Evolutionary conservation across 257 asterid species (phyloP).

Genomic region (Nicotiana paniculata): DNA sequence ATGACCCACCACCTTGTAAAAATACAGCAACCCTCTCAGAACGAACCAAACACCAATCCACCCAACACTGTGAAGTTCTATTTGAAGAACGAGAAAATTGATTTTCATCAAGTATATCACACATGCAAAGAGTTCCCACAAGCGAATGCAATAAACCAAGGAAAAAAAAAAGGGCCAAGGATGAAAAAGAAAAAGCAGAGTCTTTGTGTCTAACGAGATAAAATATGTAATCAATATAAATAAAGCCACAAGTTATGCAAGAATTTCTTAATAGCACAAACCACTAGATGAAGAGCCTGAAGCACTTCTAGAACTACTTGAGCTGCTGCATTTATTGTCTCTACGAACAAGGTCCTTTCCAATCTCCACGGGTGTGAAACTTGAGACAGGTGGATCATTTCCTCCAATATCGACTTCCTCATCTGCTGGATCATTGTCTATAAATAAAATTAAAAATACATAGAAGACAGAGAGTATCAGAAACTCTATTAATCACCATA

Average conservation of each 20-base stretch:
- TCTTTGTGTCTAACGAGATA: too few relatives aligned
- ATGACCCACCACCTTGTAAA: too few relatives aligned
- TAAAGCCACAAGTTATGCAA: not conserved
- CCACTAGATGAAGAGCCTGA: constrained; percentile 70
- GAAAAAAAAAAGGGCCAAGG: not conserved
- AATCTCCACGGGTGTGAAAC: constrained; percentile 50
- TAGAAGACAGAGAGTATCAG: constrained; percentile 7
- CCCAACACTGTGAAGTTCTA: not conserved
- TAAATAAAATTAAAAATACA: not conserved
- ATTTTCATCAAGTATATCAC: not conserved
- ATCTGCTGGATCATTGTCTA: constrained; percentile 42
- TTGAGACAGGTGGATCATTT: constrained; percentile 55
- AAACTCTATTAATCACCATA: not conserved
- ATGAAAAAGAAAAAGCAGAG: not conserved
- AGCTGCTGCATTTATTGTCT: constrained; percentile 51
- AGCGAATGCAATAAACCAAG: not conserved
- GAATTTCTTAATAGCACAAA: constrained; percentile 26
- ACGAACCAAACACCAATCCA: not conserved
- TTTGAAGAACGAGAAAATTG: not conserved
- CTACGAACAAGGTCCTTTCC: constrained; percentile 42
- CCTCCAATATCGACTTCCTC: constrained; percentile 81
- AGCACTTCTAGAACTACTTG: constrained; percentile 66
- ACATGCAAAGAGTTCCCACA: not conserved
- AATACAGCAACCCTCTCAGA: not conserved
- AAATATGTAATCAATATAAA: not conserved